Base-by-base conservation (phyloP, 2,329 filamentous ascomycete genomes). In the Orbilia ellipsospora region DNA sequence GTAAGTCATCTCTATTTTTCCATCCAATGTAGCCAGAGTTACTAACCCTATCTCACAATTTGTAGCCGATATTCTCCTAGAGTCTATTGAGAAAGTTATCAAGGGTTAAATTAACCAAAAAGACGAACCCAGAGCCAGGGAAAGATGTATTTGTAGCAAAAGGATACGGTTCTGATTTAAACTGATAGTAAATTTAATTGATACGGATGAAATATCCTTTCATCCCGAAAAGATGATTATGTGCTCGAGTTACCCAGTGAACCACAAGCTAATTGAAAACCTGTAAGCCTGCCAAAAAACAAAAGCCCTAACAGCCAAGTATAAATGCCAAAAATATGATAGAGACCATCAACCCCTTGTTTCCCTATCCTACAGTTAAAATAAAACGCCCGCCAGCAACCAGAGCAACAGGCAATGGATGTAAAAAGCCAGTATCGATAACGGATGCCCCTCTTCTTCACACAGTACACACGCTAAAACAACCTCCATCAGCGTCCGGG, bases 81-180 rank as follows among this genome's bases (percentile, higher is more conserved):
- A 92, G 79, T 87, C 86, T 23, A 81, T 96, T 78, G 92, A 96
- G 85, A 92, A 91, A 85, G 85, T 93, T 78, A 87, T 89, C 78
- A 88, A 84, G 23, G 45, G 56, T 20, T 75, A 72, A 26, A 42
- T 16, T 16, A 15, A 2, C 20, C 52, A 13, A 28, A 52, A n/a
- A 8, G 26, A 7, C 45, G 23, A 16, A 0, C 2, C 18, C 48
- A 4, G 15, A 26, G 44, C 1, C 48, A 45, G 23, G 10, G n/a
- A 36, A 18, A 23, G 8, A 26, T 73, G 68, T 65, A 60, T 55
- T 73, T 73, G 55, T 61, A 73, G 54, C 48, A 54, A 48, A 61
- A 73, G 56, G 26, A 2, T 42, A 13, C 15, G 26, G 13, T 18
- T 57, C 18, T 50, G 59, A 51, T 40, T n/a, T 42, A n/a, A 48